These are phyloP conservation scores for Pelargonium citronellum DNA, from an alignment of 441 rosid species.

Conservation along the genomic window DNA sequence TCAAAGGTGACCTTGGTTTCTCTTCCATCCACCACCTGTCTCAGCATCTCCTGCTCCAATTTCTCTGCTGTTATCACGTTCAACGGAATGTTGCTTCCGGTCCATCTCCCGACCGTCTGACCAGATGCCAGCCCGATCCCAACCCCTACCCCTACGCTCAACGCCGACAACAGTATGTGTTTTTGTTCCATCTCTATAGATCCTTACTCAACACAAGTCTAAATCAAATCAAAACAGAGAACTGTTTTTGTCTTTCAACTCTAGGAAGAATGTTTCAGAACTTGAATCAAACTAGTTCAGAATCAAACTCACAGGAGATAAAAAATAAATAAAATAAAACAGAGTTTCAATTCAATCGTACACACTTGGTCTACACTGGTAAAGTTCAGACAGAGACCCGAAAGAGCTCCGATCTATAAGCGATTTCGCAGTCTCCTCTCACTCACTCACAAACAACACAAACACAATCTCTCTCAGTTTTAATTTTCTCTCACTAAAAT, in stretches of 20 bases:
- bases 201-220: not conserved
- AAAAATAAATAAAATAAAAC: not conserved
- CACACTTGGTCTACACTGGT: no score
- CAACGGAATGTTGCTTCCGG: constrained; percentile 23
- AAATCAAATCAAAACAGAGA: not conserved
- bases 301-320: no score
- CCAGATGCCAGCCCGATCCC: constrained; percentile 62
- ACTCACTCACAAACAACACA: not conserved
- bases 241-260: not conserved
- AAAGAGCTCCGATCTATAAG: not conserved
- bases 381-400: not conserved
- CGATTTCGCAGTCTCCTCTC: constrained; percentile 4
- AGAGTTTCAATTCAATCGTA: no score
- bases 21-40: constrained; percentile 54
- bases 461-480: not conserved
- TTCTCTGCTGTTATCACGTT: constrained; percentile 38
- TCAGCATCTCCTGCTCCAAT: constrained; percentile 54
- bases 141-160: constrained; percentile 66
- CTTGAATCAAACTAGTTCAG: not conserved
- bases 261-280: not conserved
- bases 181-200: constrained; percentile 53
- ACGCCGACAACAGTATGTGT: constrained; percentile 49
- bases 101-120: constrained; percentile 52
- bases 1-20: constrained; percentile 60
- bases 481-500: not conserved